Evolutionary conservation across 208 protist genomes (phyloP), one percentile per base, ranked within the genome.

Genomic region (Leishmania braziliensis): DNA sequence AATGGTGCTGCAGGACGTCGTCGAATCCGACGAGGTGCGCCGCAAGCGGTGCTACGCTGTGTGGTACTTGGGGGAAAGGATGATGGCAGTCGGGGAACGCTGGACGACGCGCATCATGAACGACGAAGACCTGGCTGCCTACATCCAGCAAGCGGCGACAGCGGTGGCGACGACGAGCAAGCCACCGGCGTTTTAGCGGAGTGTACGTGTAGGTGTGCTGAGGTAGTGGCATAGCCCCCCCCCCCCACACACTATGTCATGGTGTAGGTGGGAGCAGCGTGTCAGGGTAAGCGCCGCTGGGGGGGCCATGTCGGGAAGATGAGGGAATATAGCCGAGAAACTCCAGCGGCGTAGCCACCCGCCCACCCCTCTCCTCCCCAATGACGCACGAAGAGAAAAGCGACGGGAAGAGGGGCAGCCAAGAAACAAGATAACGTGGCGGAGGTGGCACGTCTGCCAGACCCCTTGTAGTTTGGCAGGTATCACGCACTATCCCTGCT

Each of bases 111-210:
- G 63, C 43, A 84, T 88, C 50, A 23, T 72, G 12, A 90, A 91
- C 74, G 90, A 96, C 66, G 89, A 84, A 26, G 92, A 97, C 71
- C 56, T 97, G 14, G 85, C 92, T 53, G 91, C 92, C 43, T 96
- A 96, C 77, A 79, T 97, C 26, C 94, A 97, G 80, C 92, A 97
- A 78, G 92, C 94, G 3, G 91, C 92, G 14, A 94, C 88, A 62
- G 91, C 94, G 3, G 74, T 82, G 6, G 86, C 91, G 2, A 92
- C 89, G 2, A 96, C 91, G 23, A 87, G 87, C 63, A 86, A 88
- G 66, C 87, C 91, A 1, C 87, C 77, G 1, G 66, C 84, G 39
- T 96, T 96, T 75, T 96, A 89, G 63, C 10, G 53, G n/a, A 48
- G 20, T 39, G 29, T 48, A 1, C 5, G 33, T 62, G 39, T 56